A percentile compares a stretch with the other conserved stretches of the same genome.
These are phyloP conservation scores for Xylaria sp. DNA, from an alignment of 2,329 filamentous ascomycete genomes.

Conservation along the genomic window DNA sequence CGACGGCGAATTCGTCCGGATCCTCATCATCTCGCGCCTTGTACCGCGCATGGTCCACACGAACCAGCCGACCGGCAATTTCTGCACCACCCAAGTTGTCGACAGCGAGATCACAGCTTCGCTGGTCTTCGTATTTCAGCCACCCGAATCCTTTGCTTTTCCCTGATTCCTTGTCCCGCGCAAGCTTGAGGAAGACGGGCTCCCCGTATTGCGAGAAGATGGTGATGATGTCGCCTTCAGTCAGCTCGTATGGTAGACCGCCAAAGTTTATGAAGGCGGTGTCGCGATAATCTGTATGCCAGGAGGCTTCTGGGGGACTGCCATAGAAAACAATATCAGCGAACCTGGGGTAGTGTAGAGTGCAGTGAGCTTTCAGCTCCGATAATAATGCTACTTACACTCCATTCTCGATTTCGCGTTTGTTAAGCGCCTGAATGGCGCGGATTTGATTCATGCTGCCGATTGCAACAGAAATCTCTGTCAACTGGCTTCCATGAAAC, in stretches of 20 bases:
- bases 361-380: neutral
- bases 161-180: slow-evolving; percentile 94
- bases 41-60: slow-evolving; percentile 94
- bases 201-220: slow-evolving; percentile 98
- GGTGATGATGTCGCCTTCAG: slow-evolving; percentile 93
- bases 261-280: slow-evolving; percentile 98
- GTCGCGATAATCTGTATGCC: slow-evolving; percentile 97
- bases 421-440: slow-evolving; percentile 91
- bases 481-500: neutral
- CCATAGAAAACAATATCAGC: slow-evolving; percentile 41
- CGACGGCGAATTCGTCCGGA: slow-evolving; percentile 67
- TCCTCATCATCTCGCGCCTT: slow-evolving; percentile 85
- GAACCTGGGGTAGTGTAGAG: slow-evolving; percentile 14
- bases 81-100: slow-evolving; percentile 92
- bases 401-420: slow-evolving; percentile 90
- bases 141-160: slow-evolving; percentile 96
- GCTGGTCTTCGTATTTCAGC: slow-evolving; percentile 97
- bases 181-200: slow-evolving; percentile 90
- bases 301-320: slow-evolving; percentile 86
- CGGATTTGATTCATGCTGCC: slow-evolving; percentile 89
- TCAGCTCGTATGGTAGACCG: slow-evolving; percentile 89
- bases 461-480: slow-evolving; percentile 2
- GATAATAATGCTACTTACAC: slow-evolving; percentile 65
- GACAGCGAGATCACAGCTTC: slow-evolving; percentile 93
- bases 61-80: slow-evolving; percentile 80